Base-by-base conservation (phyloP, 495 filamentous ascomycete genomes). In the Neurospora tetrasperma region DNA sequence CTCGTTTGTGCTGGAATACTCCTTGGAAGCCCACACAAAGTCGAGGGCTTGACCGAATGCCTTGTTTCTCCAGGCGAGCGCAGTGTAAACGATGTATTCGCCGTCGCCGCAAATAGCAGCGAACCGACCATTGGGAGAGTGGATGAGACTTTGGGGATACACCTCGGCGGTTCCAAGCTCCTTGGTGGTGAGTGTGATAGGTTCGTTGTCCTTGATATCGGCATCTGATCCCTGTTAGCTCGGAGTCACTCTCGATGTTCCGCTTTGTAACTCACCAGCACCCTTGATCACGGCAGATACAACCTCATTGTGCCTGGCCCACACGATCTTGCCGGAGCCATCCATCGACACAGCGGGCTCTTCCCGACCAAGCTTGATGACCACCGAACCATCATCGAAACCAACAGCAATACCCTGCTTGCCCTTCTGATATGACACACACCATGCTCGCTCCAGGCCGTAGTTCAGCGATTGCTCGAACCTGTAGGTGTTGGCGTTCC, bases 341-440 rank as follows among this genome's bases (percentile, higher is more conserved):
- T 98, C 95, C 96, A 99, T 98, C 31, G 94, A 97, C 0, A 98
- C 94, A 39, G 96, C 96, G 5, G 96, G 96, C 80, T 99, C 95
- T 81, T 99, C 96, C 71, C 96, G 88, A 62, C 96, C 96, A 87
- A 99, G 94, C 82, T 97, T 98, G 71, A 98, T 92, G 18, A 98
- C 96, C 4, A 99, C 96, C 0, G 94, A 95, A 76, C 96, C 96
- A 82, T 99, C 96, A 76, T 99, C 96, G 79, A 98, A 99, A 79
- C 96, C 96, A 75, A 99, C 91, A 0, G 94, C 96, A 74, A 99
- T 87, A 1, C 94, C 94, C 79, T 98, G 96, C 83, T 91, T 92
- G 72, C 95, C 94, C 74, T 91, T 90, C 79, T 99, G 96, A 79
- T 97, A 97, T 39, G 92, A 88, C 69, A 98, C 92, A 89, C 96